Evolutionary conservation across 2,329 filamentous ascomycete genomes (phyloP), one percentile per base, ranked within the genome.

Genomic region (Dothistroma pini): DNA sequence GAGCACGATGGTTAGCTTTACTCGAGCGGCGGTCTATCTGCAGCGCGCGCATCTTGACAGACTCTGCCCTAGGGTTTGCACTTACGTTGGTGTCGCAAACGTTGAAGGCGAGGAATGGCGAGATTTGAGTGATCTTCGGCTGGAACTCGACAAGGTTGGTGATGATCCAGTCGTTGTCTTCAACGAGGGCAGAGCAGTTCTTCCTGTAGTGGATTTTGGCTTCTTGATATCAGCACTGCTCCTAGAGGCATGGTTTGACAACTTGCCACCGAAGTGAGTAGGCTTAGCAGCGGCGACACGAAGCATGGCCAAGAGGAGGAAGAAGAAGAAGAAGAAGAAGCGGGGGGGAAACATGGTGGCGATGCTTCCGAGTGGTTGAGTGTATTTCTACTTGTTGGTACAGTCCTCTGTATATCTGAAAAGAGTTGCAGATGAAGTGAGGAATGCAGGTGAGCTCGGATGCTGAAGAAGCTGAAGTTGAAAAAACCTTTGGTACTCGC

Each of bases 51-150:
- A 29, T 6, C 25, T 29, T 6, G 25, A 29, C 25, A 29, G 25
- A 29, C 25, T 29, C 25, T 29, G 25, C 25, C 25, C 25, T 29
- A 6, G 25, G 25, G 3, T 2, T 29, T 29, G 34, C 9, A 38
- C 34, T 38, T 10, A 38, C 34, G 25, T 72, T 72, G 56, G 58
- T 57, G 61, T 72, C 71, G 25, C 60, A 41, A 56, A 73, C 68
- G 57, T 66, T 38, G 63, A 73, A 71, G 53, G 58, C 11, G 54
- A 72, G 57, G 64, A 58, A 63, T 57, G 48, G 63, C 35, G 57
- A 56, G 22, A 29, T 41, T 52, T 52, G 44, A 34, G 22, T 29
- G 25, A 59, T 38, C 48, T 58, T 54, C 38, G 61, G 50, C 10
- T 64, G 56, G 59, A 71, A 68, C 57, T 59, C 58, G 29, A 58